A percentile compares a stretch with the other conserved stretches of the same genome.
phyloP scores from a whole-genome alignment of 106 monocot genomes.

The Triglochin maritima region DNA sequence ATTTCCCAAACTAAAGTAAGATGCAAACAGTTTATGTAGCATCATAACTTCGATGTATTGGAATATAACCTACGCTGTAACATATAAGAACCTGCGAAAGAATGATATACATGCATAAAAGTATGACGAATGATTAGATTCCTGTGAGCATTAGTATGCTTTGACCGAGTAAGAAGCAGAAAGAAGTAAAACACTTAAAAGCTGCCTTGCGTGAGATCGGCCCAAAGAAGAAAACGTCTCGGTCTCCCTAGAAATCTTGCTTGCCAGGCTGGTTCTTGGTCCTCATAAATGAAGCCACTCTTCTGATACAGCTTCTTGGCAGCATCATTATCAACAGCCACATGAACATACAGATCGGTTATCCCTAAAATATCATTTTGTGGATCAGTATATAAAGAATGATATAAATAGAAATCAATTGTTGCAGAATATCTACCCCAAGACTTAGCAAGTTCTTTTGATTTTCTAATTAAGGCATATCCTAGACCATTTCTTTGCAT shows the following conservation, averaged over 20 bases:
- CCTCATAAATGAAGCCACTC: constrained; percentile 80
- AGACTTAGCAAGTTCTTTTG: constrained; percentile 59
- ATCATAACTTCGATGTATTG: too few relatives aligned
- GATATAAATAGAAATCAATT: background rate
- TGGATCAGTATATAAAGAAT: background rate
- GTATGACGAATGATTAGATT: too few relatives aligned
- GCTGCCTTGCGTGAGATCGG: constrained; percentile 22
- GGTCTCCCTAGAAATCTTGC: constrained; percentile 77
- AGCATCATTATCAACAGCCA: constrained; percentile 47
- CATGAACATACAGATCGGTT: constrained; percentile 90
- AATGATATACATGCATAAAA: too few relatives aligned
- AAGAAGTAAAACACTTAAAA: background rate
- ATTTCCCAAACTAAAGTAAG: too few relatives aligned
- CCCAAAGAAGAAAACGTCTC: constrained; percentile 71
- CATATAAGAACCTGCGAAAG: too few relatives aligned
- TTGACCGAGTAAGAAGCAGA: too few relatives aligned
- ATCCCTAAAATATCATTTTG: constrained; percentile 41
- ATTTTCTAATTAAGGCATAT: constrained; percentile 40
- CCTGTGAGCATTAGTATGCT: too few relatives aligned
- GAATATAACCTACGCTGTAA: too few relatives aligned
- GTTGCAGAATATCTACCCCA: constrained; percentile 44
- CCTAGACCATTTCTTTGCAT: constrained; percentile 85
- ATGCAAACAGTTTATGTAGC: too few relatives aligned
- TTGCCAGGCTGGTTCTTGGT: constrained; percentile 82
- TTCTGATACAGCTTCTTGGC: constrained; percentile 66